Percentiles rank a stretch among this genome's conserved stretches.
Conservation (phyloP, 176 grass and related monocot genomes). For the Oryza officinalis region DNA sequence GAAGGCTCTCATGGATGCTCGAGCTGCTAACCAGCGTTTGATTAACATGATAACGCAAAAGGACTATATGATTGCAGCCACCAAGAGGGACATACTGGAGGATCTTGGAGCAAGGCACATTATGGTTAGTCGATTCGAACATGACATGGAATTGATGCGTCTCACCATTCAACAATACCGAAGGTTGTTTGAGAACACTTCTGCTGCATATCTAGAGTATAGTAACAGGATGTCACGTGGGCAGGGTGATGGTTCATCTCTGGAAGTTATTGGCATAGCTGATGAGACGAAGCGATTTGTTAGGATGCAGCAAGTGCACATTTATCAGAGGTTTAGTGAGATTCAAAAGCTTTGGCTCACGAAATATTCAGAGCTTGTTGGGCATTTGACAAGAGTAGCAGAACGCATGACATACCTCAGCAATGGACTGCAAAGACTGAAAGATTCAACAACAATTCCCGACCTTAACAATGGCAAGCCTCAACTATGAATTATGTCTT, state of each 20-base stretch:
- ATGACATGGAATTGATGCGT: background rate
- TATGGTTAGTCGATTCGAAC: background rate
- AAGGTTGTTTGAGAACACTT: background rate
- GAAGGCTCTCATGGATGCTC: background rate
- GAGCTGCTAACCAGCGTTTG: background rate
- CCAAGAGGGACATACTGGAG: background rate
- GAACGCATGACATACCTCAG: background rate
- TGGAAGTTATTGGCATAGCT: background rate
- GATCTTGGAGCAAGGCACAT: background rate
- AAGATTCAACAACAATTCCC: constrained; percentile 25
- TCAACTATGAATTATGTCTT: constrained; percentile 1
- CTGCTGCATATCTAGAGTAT: constrained; percentile 18
- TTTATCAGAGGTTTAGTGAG: background rate
- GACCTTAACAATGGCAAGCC: constrained; percentile 42
- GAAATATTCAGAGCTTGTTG: background rate
- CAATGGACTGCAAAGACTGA: constrained; percentile 29
- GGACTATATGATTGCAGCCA: background rate
- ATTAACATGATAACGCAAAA: constrained; percentile 20
- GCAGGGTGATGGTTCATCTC: constrained; percentile 16
- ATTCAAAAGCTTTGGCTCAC: background rate
- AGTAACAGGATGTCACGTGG: background rate
- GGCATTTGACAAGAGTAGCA: background rate
- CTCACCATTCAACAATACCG: background rate
- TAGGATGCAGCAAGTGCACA: background rate
- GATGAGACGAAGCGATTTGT: background rate